These are phyloP conservation scores for Mucor velutinosus DNA, from an alignment of 371 early-diverging fungal genomes.

Conservation along the genomic window DNA sequence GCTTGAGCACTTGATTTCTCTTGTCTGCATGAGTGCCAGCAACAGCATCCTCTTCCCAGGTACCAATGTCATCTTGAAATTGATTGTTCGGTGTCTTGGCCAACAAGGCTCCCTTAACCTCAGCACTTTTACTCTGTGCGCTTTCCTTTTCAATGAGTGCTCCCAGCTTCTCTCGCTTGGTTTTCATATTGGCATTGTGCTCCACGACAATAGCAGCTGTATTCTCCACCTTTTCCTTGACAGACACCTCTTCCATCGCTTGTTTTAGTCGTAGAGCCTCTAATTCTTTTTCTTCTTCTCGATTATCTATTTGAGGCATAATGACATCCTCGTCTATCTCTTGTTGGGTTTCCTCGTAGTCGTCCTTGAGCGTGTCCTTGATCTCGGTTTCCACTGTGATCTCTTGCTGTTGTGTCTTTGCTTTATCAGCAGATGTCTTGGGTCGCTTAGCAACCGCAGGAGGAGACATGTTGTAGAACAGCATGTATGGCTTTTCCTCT, in stretches of 20 bases:
- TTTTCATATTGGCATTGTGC: slow-evolving; percentile 53
- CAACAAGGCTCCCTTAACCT: slow-evolving; percentile 47
- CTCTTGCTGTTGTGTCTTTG: slow-evolving; percentile 16
- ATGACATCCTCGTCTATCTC: slow-evolving; percentile 14
- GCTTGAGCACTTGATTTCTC: slow-evolving; percentile 38
- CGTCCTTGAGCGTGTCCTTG: slow-evolving; percentile 15
- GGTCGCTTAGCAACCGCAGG: slow-evolving; percentile 27
- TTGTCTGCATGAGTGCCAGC: slow-evolving; percentile 31
- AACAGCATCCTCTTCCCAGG: slow-evolving; percentile 45
- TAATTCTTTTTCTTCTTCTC: slow-evolving; percentile 37
- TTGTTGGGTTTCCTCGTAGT: slow-evolving; percentile 23
- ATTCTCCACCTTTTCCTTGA: slow-evolving; percentile 35
- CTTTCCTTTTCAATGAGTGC: slow-evolving; percentile 54
- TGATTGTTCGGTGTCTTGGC: slow-evolving; percentile 29
- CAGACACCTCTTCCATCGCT: slow-evolving; percentile 42
- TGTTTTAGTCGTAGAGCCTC: slow-evolving; percentile 25
- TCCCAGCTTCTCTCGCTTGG: slow-evolving; percentile 58
- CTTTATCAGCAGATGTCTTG: slow-evolving; percentile 11
- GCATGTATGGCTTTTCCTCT: slow-evolving; percentile 74
- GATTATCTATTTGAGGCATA: neutral
- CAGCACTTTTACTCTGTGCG: slow-evolving; percentile 41
- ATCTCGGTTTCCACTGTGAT: neutral
- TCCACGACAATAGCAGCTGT: slow-evolving; percentile 49
- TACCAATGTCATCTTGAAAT: slow-evolving; percentile 46
- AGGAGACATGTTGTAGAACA: slow-evolving; percentile 68